phyloP scores from a whole-genome alignment of 257 asterid genomes.

The Solanum infundibuliforme region DNA sequence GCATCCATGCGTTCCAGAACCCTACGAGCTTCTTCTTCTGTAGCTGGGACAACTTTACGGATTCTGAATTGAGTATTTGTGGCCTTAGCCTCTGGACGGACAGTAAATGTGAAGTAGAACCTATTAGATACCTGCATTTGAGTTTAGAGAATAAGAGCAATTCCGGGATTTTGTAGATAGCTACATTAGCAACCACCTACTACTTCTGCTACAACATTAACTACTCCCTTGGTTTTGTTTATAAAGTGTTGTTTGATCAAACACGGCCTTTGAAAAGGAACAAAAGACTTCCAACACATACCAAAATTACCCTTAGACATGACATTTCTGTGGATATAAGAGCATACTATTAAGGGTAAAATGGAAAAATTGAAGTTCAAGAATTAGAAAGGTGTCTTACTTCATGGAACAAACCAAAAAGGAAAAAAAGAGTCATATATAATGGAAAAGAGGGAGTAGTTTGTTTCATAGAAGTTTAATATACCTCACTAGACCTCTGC shows the following conservation, averaged over 20 bases:
- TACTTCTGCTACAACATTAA: neutral
- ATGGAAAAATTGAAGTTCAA: neutral
- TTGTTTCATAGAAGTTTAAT: neutral
- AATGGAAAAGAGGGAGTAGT: neutral
- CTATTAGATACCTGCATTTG: constrained; percentile 68
- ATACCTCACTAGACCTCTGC: constrained; percentile 89
- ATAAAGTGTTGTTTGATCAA: neutral
- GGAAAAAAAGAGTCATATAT: neutral
- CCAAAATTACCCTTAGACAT: neutral
- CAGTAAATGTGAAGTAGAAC: constrained; percentile 82
- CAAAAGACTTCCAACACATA: neutral
- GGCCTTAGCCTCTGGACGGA: constrained; percentile 79
- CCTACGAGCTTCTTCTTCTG: constrained; percentile 87
- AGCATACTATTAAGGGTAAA: neutral
- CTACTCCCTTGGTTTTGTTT: neutral
- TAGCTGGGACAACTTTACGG: constrained; percentile 94
- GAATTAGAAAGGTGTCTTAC: neutral
- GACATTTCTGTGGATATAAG: neutral
- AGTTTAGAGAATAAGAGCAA: neutral
- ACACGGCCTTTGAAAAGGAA: neutral
- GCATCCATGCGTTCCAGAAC: constrained; percentile 77
- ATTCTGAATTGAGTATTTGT: constrained; percentile 43
- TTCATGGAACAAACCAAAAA: neutral
- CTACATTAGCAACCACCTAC: neutral
- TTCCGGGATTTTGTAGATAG: neutral